Conservation (phyloP, 768 basidiomycete genomes). For the Tricholoma hemisulphureum region DNA sequence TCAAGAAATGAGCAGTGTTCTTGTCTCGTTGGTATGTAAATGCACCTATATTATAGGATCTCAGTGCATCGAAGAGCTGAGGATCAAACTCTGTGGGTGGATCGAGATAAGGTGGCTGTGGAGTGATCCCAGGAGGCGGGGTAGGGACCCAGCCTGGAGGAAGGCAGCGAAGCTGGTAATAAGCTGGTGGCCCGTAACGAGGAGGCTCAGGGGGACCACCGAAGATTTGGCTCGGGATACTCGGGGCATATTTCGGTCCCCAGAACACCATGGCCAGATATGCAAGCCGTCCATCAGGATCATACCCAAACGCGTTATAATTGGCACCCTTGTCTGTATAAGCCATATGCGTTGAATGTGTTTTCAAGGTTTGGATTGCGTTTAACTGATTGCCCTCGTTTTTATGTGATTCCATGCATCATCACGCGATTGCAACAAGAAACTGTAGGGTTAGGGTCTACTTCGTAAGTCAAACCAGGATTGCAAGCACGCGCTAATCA, state of each 20-base stretch:
- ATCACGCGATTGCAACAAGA: no score
- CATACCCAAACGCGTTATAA: background rate
- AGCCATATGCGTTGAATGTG: background rate
- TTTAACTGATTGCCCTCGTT: background rate
- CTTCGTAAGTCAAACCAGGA: no score
- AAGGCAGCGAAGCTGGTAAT: background rate
- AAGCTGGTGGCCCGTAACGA: background rate
- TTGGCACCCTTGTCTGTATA: background rate
- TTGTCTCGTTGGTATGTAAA: no score
- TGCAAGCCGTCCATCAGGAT: background rate
- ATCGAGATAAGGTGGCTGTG: no score
- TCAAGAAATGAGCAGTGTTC: no score
- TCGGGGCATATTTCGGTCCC: background rate
- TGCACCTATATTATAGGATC: no score
- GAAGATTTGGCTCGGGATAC: background rate
- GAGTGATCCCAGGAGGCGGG: no score
- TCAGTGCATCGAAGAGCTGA: no score
- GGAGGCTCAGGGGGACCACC: background rate
- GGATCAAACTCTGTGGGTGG: no score
- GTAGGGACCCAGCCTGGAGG: background rate
- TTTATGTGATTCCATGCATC: background rate
- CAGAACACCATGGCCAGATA: background rate
- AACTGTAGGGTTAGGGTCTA: no score
- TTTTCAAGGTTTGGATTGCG: background rate
- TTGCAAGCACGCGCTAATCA: no score